Base-by-base conservation (phyloP, 208 protist genomes). In the Wallacemonas collosoma region DNA sequence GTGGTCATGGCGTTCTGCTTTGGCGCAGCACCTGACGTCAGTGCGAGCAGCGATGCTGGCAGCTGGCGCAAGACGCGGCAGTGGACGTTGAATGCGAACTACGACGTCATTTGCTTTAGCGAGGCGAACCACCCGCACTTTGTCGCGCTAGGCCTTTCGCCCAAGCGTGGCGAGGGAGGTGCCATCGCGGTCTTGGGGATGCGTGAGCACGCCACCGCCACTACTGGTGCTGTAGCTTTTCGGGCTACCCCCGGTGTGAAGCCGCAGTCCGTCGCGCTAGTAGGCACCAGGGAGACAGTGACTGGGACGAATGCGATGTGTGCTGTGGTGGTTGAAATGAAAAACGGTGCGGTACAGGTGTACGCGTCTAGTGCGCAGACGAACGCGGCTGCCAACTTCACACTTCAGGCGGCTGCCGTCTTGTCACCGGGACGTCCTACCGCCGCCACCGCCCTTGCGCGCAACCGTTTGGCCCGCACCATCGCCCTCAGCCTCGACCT, bases 111-210 rank as follows among this genome's bases (percentile, higher is more conserved):
- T n/a, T 40, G 17, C 35, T 57, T 56, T 36, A n/a, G 8, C 47
- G 36, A 40, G 3, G 48, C 26, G 47, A 17, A 5, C 48, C 4
- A 15, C 43, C 7, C 7, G 11, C 26, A 45, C 36, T 14, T 17
- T 40, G 41, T 76, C 2, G 72, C 48, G 43, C 38, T 76, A 2
- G 51, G 65, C 2, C 39, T 76, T 7, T 2, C 64, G 6, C 61
- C 62, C 36, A 39, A 60, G 43, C 40, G 68, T 26, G 72, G 64
- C 7, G 64, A 58, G 14, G 58, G 38, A 35, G 73, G 73, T 47
- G 67, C 66, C 2, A 51, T 72, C 43, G 57, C 58, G 38, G 17
- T 73, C 3, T 2, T 78, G 26, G 35, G 51, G 2, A 7, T 68
- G 14, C 3, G 36, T 2, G 17, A 39, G 12, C 35, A 57, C 14